Evolutionary conservation across 495 filamentous ascomycete genomes (phyloP).

Genomic region (Mycothermus thermophilus): DNA sequence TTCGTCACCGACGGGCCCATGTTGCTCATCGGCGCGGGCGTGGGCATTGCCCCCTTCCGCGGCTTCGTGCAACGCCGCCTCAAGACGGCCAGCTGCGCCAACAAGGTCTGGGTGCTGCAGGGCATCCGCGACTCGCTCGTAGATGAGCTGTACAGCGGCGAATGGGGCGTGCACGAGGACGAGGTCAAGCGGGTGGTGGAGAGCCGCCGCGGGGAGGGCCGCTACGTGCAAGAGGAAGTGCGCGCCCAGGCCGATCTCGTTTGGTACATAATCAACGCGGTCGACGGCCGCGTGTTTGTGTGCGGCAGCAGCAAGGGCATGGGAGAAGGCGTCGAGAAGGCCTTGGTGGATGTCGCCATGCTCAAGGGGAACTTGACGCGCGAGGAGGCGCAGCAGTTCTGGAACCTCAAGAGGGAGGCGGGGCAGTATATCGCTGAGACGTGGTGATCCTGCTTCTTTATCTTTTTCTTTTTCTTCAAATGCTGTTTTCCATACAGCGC

Average conservation of each 20-base stretch:
- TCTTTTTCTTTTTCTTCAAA: not conserved
- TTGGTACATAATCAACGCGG: constrained; percentile 87
- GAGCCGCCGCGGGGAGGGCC: constrained; percentile 59
- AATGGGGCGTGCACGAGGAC: constrained; percentile 87
- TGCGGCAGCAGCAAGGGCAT: constrained; percentile 90
- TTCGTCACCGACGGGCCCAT: constrained; percentile 89
- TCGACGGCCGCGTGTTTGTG: constrained; percentile 90
- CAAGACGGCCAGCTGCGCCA: constrained; percentile 91
- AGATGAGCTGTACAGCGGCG: constrained; percentile 90
- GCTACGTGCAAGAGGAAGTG: constrained; percentile 82
- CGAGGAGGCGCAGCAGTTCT: constrained; percentile 63
- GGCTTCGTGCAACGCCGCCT: constrained; percentile 93
- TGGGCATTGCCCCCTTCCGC: constrained; percentile 92
- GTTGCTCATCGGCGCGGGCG: constrained; percentile 91
- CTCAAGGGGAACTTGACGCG: constrained; percentile 59
- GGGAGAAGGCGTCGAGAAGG: constrained; percentile 88
- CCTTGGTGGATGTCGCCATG: constrained; percentile 68
- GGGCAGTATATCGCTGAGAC: constrained; percentile 82
- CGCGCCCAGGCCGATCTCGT: constrained; percentile 80
- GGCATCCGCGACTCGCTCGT: constrained; percentile 85
- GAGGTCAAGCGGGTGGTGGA: constrained; percentile 91
- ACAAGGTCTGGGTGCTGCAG: constrained; percentile 98
- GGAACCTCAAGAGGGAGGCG: constrained; percentile 67
- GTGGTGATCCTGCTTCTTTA: constrained; percentile 25
- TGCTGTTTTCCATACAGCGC: too few relatives aligned